These are phyloP conservation scores for Colletotrichum sp. DNA, from an alignment of 2,329 filamentous ascomycete genomes.

Conservation along the genomic window DNA sequence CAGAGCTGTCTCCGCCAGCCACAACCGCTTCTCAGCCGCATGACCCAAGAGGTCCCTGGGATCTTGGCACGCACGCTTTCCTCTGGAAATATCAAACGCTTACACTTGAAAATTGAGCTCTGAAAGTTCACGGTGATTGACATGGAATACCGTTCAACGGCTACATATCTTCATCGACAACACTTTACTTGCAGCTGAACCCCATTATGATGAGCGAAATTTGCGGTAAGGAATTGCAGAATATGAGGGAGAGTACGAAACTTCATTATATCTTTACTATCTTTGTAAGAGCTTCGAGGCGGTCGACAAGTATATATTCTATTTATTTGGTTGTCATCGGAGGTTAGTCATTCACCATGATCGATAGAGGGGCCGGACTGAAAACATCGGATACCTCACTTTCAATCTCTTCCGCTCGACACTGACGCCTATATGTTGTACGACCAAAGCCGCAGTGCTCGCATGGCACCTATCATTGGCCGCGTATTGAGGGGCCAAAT, in stretches of 20 bases:
- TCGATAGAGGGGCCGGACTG: not conserved
- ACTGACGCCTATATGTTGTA: not conserved
- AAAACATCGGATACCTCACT: not conserved
- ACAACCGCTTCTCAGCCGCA: not conserved
- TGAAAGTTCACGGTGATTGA: not conserved
- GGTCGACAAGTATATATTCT: not conserved
- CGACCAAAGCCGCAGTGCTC: not conserved
- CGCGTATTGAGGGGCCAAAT: not conserved
- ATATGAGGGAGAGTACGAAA: not conserved
- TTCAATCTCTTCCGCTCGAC: not conserved
- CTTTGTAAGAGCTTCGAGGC: not conserved
- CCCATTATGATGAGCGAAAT: fast-evolving
- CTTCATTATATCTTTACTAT: not conserved
- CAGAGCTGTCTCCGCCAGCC: not conserved
- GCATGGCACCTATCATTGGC: not conserved
- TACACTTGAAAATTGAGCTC: fast-evolving
- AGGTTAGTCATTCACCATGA: not conserved
- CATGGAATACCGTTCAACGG: not conserved
- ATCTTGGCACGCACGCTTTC: not conserved
- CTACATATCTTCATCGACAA: not conserved
- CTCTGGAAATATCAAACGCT: fast-evolving
- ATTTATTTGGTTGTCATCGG: not conserved
- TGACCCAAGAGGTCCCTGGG: fast-evolving
- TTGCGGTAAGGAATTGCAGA: not conserved
- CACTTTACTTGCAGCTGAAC: not conserved